A percentile compares a stretch with the other conserved stretches of the same genome.
phyloP scores from a whole-genome alignment of 768 basidiomycete species.

The Pisolithus tinctorius region DNA sequence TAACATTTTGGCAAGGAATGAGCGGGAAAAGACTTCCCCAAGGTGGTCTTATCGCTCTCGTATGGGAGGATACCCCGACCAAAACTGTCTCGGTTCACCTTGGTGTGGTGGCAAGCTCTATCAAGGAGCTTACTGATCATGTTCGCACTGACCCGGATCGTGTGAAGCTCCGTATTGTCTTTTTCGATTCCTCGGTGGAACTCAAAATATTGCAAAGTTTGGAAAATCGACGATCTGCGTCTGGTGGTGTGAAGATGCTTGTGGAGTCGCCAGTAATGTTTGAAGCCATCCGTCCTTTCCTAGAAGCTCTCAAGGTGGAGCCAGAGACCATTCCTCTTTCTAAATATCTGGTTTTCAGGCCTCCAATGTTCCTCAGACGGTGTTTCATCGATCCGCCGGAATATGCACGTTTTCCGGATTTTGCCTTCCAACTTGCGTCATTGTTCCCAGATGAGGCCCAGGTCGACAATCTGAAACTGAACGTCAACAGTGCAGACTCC shows the following conservation, averaged over 20 bases:
- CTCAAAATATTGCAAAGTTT: conserved; percentile 38
- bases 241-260: conserved; percentile 30
- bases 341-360: conserved; percentile 42
- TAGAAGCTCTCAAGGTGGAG: conserved; percentile 52
- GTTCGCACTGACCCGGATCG: conserved; percentile 27
- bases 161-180: conserved; percentile 45
- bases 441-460: conserved; percentile 40
- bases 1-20: conserved; percentile 55
- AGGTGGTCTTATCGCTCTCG: conserved; percentile 58
- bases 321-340: conserved; percentile 54
- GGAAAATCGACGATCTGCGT: conserved; percentile 18
- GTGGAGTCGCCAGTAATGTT: conserved; percentile 63
- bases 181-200: conserved; percentile 58
- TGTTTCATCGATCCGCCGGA: conserved; percentile 42
- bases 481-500: conserved; percentile 35
- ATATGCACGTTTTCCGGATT: conserved; percentile 49
- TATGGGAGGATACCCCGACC: conserved; percentile 33
- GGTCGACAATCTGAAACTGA: conserved; percentile 34
- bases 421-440: conserved; percentile 49
- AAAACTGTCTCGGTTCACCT: conserved; percentile 40
- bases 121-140: conserved; percentile 40
- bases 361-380: conserved; percentile 27
- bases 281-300: conserved; percentile 61
- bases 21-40: conserved; percentile 51
- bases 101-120: conserved; percentile 41